These are phyloP conservation scores for Leccinum sublutescens DNA, from an alignment of 768 basidiomycete species.

Conservation along the genomic window DNA sequence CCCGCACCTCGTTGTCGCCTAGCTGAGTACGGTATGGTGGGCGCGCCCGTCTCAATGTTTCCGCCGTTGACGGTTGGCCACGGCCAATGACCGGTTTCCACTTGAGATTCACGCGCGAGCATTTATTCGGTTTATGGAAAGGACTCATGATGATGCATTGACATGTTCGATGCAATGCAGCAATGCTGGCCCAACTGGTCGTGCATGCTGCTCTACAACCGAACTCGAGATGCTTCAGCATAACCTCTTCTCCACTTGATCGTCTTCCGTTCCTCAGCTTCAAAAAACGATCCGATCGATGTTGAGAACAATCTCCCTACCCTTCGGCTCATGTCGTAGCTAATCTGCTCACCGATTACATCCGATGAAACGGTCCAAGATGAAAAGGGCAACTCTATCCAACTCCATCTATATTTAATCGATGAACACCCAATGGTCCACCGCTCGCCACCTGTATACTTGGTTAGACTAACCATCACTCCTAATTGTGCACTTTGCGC, in stretches of 20 bases:
- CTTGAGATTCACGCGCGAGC: constrained; percentile 25
- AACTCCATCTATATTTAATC: background rate
- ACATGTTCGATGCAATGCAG: background rate
- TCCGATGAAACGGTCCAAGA: too few species aligned
- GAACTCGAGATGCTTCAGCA: background rate
- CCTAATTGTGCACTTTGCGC: background rate
- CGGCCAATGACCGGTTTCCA: too few species aligned
- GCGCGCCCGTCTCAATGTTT: too few species aligned
- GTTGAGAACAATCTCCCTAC: background rate
- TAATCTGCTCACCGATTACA: background rate
- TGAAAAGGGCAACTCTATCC: too few species aligned
- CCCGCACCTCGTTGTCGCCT: too few species aligned
- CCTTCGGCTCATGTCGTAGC: background rate
- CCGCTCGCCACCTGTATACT: background rate
- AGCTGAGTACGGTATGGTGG: too few species aligned
- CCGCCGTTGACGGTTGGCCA: too few species aligned
- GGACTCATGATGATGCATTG: background rate
- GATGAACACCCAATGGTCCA: too few species aligned
- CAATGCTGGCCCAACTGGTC: background rate
- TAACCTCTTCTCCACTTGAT: background rate
- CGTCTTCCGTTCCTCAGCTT: background rate
- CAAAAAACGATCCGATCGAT: background rate
- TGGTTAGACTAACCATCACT: background rate
- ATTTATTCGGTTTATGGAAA: background rate
- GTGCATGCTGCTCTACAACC: background rate